Percentiles rank a stretch among this genome's conserved stretches.
These are phyloP conservation scores for Orbilia brochopaga DNA, from an alignment of 2,329 filamentous ascomycete genomes.

Conservation along the genomic window DNA sequence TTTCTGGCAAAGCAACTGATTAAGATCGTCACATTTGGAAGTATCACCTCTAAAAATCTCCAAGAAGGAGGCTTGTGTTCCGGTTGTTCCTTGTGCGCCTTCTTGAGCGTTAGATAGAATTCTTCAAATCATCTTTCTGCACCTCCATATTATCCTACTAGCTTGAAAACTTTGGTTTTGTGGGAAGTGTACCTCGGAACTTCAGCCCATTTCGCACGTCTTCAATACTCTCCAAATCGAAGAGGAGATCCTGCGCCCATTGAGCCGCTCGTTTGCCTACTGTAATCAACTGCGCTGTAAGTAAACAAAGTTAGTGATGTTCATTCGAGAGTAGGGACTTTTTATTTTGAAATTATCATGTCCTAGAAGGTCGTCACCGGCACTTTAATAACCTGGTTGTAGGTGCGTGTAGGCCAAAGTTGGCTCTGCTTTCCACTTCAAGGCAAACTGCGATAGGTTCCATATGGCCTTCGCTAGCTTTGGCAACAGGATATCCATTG, in stretches of 20 bases:
- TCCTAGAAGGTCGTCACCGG: no score
- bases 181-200: slow-evolving; percentile 67
- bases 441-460: slow-evolving; percentile 74
- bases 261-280: slow-evolving; percentile 73
- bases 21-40: slow-evolving; percentile 66
- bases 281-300: slow-evolving; percentile 65
- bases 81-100: slow-evolving; percentile 72
- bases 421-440: slow-evolving; percentile 73
- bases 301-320: slow-evolving; percentile 55
- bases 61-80: slow-evolving; percentile 79
- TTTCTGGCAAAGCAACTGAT: slow-evolving; percentile 70
- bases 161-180: no score
- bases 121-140: no score
- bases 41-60: slow-evolving; percentile 63
- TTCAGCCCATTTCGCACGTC: slow-evolving; percentile 70
- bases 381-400: slow-evolving; percentile 60
- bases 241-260: slow-evolving; percentile 76
- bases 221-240: slow-evolving; percentile 78
- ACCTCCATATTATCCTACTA: no score
- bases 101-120: not conserved
- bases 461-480: slow-evolving; percentile 80
- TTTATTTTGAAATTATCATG: slow-evolving; percentile 11
- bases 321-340: not conserved
- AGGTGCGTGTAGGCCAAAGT: slow-evolving; percentile 79
- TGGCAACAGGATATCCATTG: slow-evolving; percentile 74